phyloP scores from a whole-genome alignment of 805 yeast species.

The Ogataea pini region DNA sequence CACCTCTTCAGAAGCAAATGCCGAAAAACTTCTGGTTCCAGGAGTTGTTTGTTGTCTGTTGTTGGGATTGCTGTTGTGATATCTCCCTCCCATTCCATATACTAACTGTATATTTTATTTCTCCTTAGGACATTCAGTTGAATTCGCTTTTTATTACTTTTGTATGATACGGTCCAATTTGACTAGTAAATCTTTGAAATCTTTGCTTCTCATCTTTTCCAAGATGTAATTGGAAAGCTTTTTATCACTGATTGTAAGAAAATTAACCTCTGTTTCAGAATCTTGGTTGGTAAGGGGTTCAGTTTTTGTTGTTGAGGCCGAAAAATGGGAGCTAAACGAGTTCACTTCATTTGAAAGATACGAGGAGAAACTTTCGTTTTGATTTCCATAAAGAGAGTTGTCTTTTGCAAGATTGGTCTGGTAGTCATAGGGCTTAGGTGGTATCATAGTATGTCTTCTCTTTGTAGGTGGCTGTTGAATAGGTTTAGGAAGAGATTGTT shows the following conservation, averaged over 20 bases:
- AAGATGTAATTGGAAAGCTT: slow-evolving; percentile 14
- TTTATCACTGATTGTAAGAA: slow-evolving; percentile 9
- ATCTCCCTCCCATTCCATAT: no score
- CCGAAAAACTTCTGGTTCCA: slow-evolving; percentile 7
- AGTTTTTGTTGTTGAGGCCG: not conserved
- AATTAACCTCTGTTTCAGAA: not conserved
- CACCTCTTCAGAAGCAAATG: slow-evolving; percentile 12
- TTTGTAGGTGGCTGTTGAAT: not conserved
- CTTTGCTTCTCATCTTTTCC: slow-evolving; percentile 16
- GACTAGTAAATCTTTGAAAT: slow-evolving; percentile 18
- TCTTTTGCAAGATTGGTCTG: not conserved
- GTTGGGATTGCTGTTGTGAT: slow-evolving; percentile 2
- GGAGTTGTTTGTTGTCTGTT: slow-evolving; percentile 9
- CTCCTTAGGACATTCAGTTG: not conserved
- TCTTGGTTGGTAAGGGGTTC: not conserved
- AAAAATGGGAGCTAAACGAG: not conserved
- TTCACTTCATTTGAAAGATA: not conserved
- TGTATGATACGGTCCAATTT: slow-evolving; percentile 15
- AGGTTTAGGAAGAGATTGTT: not conserved
- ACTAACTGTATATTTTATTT: not conserved
- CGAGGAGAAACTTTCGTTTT: not conserved
- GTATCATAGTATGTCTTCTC: slow-evolving; percentile 2
- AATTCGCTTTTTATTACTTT: slow-evolving; percentile 4
- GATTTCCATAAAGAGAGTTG: not conserved
- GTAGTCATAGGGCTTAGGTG: not conserved